phyloP scores from a whole-genome alignment of 2,329 filamentous ascomycete species.

The Fusarium temperatum region DNA sequence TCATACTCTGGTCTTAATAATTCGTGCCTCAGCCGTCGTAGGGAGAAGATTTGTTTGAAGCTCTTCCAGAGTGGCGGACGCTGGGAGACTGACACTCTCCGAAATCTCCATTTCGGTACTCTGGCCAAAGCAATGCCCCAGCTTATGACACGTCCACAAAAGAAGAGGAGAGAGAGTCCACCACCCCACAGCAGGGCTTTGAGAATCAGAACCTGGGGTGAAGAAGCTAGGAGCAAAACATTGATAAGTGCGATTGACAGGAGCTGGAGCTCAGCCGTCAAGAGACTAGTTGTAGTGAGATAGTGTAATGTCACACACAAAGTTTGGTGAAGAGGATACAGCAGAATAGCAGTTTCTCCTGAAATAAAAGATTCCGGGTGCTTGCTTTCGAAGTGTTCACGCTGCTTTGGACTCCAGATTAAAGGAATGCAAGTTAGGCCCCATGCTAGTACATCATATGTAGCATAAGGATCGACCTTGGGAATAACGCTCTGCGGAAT shows the following conservation, averaged over 20 bases:
- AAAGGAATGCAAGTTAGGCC: conserved; percentile 76
- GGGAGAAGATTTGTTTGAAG: conserved; percentile 54
- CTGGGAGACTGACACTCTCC: conserved; percentile 58
- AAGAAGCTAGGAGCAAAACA: conserved; percentile 77
- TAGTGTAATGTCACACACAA: conserved; percentile 78
- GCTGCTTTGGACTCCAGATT: conserved; percentile 39
- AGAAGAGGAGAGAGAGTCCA: conserved; percentile 78
- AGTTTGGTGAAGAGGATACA: conserved; percentile 87
- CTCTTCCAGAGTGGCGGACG: conserved; percentile 50
- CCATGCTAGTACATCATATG: conserved; percentile 81
- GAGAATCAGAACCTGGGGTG: conserved; percentile 85
- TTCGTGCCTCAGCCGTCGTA: conserved; percentile 57
- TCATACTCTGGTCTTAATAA: conserved; percentile 45
- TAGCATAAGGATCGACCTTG: conserved; percentile 62
- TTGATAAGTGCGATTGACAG: conserved; percentile 86
- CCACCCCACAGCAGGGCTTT: conserved; percentile 87
- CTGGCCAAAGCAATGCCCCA: conserved; percentile 88
- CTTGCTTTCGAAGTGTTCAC: conserved; percentile 48
- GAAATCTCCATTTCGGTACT: conserved; percentile 91
- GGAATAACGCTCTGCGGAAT: conserved; percentile 79
- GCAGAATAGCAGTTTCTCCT: conserved; percentile 67
- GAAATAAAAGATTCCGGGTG: conserved; percentile 49
- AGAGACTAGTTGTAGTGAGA: conserved; percentile 87
- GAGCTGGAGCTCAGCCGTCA: conserved; percentile 87
- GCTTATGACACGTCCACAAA: conserved; percentile 76